Base-by-base conservation (phyloP, 441 rosid species). In the Jatropha podagrica region DNA sequence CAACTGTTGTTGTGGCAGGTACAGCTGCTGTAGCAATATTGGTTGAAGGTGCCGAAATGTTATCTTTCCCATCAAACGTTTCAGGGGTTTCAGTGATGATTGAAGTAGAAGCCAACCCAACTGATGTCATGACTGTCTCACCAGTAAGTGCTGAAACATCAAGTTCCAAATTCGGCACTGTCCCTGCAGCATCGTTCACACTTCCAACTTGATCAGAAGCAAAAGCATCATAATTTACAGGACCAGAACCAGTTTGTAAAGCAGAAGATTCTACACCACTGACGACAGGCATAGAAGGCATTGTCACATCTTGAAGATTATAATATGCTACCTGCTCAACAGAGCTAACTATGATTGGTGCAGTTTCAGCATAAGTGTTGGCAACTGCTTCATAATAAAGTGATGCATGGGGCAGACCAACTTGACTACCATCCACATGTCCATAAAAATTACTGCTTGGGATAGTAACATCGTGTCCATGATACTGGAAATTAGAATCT, bases 361-460 rank as follows among this genome's bases (percentile, higher is more conserved):
- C 80, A 76, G 86, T 72, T 76, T 86, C 97, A 73, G 71, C 68
- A 77, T 88, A 88, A 9, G 89, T 83, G 82, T 73, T 86, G n/a
- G 94, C 84, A 79, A 79, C 86, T 18, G 79, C 76, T 65, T 83
- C 91, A 77, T 88, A 93, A 71, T 88, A 92, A 78, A 85, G 74
- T 67, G 97, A 74, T 20, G 85, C 72, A 65, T 89, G 88, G 42
- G 97, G 82, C 65, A 80, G 66, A 68, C 84, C 84, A 78, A 82
- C 87, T 77, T 90, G 98, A 80, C 86, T 76, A 81, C 88, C 96
- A 81, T 89, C 92, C 51, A 81, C 88, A 81, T 83, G 87, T 70
- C 86, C 93, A 80, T 86, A 94, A 54, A 85, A 85, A 83, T 83
- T 85, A 84, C 81, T 70, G 75, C 80, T 76, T 18, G 89, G 77